Evolutionary conservation across 1,284 basidiomycete species (phyloP).

Genomic region (Ganoderma resinaceum): DNA sequence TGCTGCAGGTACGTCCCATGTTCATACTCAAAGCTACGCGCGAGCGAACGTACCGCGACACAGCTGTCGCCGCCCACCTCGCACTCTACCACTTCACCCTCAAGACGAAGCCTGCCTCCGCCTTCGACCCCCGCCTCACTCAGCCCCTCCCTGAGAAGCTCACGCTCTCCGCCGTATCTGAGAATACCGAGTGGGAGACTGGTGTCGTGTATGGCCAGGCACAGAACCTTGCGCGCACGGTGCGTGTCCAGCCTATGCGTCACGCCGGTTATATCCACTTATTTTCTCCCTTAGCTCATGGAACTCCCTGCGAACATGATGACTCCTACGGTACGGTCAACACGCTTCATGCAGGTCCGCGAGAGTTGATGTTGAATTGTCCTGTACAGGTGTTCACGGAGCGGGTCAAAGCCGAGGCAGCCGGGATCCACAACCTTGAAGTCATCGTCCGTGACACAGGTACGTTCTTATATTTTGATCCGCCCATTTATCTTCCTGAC

Average conservation of each 20-base stretch:
- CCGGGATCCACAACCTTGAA: slow-evolving; percentile 72
- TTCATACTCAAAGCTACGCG: background rate
- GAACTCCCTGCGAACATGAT: slow-evolving; percentile 87
- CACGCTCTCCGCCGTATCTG: slow-evolving; percentile 50
- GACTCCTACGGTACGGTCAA: slow-evolving; percentile 68
- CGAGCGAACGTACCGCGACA: background rate
- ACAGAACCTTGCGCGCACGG: slow-evolving; percentile 87
- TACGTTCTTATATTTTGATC: slow-evolving; percentile 38
- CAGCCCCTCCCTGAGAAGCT: slow-evolving; percentile 57
- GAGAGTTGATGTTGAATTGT: background rate
- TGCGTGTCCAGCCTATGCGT: slow-evolving; percentile 2
- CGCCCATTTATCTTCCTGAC: background rate
- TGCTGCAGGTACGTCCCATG: slow-evolving; percentile 61
- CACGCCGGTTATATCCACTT: background rate
- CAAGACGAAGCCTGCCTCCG: slow-evolving; percentile 72
- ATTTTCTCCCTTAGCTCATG: slow-evolving; percentile 59
- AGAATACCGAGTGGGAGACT: slow-evolving; percentile 69
- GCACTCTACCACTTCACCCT: slow-evolving; percentile 78
- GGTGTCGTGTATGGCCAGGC: slow-evolving; percentile 79
- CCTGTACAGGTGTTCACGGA: slow-evolving; percentile 68
- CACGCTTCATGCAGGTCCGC: background rate
- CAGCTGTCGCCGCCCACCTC: slow-evolving; percentile 80
- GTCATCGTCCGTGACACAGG: slow-evolving; percentile 81
- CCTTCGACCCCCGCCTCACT: slow-evolving; percentile 60
- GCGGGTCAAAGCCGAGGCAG: slow-evolving; percentile 73